A percentile compares a stretch with the other conserved stretches of the same genome.
These are phyloP conservation scores for Aspergillus piperis DNA, from an alignment of 2,329 filamentous ascomycete species.

Conservation along the genomic window DNA sequence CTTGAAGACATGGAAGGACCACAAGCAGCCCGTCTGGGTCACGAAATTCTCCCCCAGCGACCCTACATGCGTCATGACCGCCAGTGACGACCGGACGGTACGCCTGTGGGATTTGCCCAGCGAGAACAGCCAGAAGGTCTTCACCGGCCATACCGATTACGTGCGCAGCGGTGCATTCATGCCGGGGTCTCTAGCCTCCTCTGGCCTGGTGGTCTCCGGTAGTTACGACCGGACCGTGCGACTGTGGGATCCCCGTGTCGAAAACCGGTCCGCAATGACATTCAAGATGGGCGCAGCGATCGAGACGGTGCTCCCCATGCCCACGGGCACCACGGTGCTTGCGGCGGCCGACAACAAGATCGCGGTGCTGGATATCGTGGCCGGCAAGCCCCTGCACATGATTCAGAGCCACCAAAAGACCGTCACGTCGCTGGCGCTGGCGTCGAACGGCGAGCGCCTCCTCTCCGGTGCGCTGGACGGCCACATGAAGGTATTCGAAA, in stretches of 20 bases:
- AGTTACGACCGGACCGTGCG: slow-evolving; percentile 94
- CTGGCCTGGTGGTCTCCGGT: slow-evolving; percentile 78
- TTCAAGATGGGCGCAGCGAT: slow-evolving; percentile 93
- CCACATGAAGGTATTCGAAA: slow-evolving; percentile 96
- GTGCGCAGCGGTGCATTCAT: slow-evolving; percentile 86
- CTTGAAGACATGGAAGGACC: slow-evolving; percentile 89
- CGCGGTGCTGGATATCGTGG: slow-evolving; percentile 88
- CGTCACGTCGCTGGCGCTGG: slow-evolving; percentile 81
- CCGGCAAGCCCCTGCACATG: slow-evolving; percentile 81
- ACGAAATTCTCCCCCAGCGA: slow-evolving; percentile 90
- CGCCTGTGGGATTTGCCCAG: slow-evolving; percentile 90
- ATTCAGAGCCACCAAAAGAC: slow-evolving; percentile 97
- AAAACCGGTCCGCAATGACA: slow-evolving; percentile 73
- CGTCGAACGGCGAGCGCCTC: slow-evolving; percentile 76
- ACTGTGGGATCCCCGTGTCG: slow-evolving; percentile 85
- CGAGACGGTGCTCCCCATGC: slow-evolving; percentile 83
- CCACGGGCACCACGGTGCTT: slow-evolving; percentile 81
- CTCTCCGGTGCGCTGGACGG: slow-evolving; percentile 90
- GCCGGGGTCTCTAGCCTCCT: slow-evolving; percentile 63
- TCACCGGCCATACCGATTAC: slow-evolving; percentile 88
- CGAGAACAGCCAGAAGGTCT: slow-evolving; percentile 72
- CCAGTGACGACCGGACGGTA: slow-evolving; percentile 90
- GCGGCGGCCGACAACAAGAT: slow-evolving; percentile 84
- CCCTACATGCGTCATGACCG: slow-evolving; percentile 81
- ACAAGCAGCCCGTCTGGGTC: slow-evolving; percentile 91